phyloP scores from a whole-genome alignment of 2,329 filamentous ascomycete genomes.

The Drechslerella dactyloides region DNA sequence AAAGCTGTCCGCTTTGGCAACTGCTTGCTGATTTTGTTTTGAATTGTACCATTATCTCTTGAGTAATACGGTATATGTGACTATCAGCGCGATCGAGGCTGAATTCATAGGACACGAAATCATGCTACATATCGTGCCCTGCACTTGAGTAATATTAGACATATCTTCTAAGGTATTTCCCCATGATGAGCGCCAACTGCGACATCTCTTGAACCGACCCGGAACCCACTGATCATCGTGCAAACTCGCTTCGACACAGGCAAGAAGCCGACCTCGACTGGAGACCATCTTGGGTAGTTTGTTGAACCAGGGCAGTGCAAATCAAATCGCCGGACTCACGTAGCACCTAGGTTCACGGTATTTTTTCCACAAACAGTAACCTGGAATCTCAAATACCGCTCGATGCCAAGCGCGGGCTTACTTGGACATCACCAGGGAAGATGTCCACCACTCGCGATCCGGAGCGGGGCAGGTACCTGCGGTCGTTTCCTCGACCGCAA shows the following conservation, averaged over 20 bases:
- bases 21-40: neutral
- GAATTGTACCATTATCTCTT: neutral
- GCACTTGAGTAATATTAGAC: too few relatives aligned
- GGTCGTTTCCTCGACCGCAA: neutral
- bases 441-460: too few relatives aligned
- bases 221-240: neutral
- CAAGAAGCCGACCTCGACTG: neutral
- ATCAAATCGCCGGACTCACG: constrained; percentile 3
- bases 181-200: neutral
- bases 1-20: neutral
- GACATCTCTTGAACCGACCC: neutral
- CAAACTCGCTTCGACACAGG: neutral
- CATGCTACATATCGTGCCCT: neutral
- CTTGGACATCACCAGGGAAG: too few relatives aligned
- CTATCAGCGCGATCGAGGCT: constrained; percentile 11
- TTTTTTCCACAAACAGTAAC: constrained; percentile 1
- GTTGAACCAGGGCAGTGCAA: constrained; percentile 2
- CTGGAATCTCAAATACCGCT: constrained; percentile 3
- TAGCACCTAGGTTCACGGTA: neutral
- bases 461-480: too few relatives aligned
- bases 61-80: constrained; percentile 20
- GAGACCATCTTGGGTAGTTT: neutral
- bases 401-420: too few relatives aligned
- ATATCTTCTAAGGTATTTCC: too few relatives aligned
- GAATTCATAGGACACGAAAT: neutral